Conservation (phyloP, 371 early-diverging fungal genomes). For the Mucor indicus region DNA sequence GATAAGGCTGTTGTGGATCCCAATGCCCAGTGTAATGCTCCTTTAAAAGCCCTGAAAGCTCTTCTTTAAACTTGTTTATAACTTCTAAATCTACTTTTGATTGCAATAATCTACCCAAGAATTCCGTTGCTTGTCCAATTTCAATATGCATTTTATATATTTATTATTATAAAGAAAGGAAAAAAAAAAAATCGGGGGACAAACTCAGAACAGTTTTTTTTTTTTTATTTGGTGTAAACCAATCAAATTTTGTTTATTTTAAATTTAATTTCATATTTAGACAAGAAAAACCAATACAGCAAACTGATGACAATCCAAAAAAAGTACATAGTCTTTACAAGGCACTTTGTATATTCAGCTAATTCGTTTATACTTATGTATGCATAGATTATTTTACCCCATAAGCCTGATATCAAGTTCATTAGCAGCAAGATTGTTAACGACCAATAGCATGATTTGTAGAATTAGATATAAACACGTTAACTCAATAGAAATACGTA, state of each 20-base stretch:
- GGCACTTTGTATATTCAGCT: slow-evolving; percentile 77
- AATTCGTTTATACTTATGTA: neutral
- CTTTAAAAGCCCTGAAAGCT: slow-evolving; percentile 30
- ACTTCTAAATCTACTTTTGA: slow-evolving; percentile 29
- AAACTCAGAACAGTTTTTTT: no score
- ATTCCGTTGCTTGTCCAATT: slow-evolving; percentile 51
- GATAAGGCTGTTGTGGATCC: slow-evolving; percentile 59
- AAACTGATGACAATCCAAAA: slow-evolving; percentile 40
- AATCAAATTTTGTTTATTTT: no score
- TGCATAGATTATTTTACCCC: slow-evolving; percentile 21
- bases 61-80: slow-evolving; percentile 29
- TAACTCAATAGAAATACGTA: slow-evolving; percentile 92
- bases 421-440: slow-evolving; percentile 84
- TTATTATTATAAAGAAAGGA: no score
- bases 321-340: slow-evolving; percentile 57
- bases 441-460: slow-evolving; percentile 88
- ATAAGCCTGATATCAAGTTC: slow-evolving; percentile 83
- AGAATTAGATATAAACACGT: slow-evolving; percentile 85
- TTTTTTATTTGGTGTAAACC: no score
- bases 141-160: slow-evolving; percentile 68
- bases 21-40: slow-evolving; percentile 62
- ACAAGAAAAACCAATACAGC: slow-evolving; percentile 37
- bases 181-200: no score
- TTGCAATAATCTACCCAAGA: slow-evolving; percentile 50
- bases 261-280: no score